Conservation (phyloP, 2,329 filamentous ascomycete genomes). For the Microsporum ferrugineum region DNA sequence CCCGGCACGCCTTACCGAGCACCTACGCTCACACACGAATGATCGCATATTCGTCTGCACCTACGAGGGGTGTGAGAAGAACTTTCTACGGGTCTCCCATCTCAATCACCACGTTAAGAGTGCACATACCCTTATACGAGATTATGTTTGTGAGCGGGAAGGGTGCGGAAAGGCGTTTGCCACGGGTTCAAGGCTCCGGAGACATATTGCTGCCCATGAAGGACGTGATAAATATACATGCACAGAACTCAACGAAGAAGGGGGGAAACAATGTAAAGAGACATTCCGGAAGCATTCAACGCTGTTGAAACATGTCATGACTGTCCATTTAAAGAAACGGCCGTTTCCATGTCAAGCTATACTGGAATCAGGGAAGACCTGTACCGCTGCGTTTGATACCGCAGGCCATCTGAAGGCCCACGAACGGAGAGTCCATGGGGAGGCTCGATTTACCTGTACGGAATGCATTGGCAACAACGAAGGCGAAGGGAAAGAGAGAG, state of each 20-base stretch:
- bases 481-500: neutral
- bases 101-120: constrained; percentile 75
- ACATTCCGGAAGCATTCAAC: constrained; percentile 82
- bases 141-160: constrained; percentile 58
- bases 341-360: constrained; percentile 58
- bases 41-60: constrained; percentile 68
- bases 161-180: constrained; percentile 72
- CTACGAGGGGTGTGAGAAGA: constrained; percentile 62
- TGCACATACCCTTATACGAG: constrained; percentile 60
- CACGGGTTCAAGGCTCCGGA: constrained; percentile 63
- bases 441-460: constrained; percentile 62
- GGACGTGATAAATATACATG: constrained; percentile 66
- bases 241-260: constrained; percentile 43
- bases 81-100: constrained; percentile 77
- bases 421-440: constrained; percentile 56
- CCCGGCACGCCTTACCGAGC: constrained; percentile 65
- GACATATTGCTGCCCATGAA: constrained; percentile 68
- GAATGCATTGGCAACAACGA: constrained; percentile 46
- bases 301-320: constrained; percentile 67
- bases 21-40: constrained; percentile 74
- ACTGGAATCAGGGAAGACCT: constrained; percentile 38
- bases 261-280: constrained; percentile 52
- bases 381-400: constrained; percentile 61
- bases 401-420: constrained; percentile 61
- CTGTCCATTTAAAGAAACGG: constrained; percentile 59